Base-by-base conservation (phyloP, 2,329 filamentous ascomycete genomes). In the Dactylellina sp. region DNA sequence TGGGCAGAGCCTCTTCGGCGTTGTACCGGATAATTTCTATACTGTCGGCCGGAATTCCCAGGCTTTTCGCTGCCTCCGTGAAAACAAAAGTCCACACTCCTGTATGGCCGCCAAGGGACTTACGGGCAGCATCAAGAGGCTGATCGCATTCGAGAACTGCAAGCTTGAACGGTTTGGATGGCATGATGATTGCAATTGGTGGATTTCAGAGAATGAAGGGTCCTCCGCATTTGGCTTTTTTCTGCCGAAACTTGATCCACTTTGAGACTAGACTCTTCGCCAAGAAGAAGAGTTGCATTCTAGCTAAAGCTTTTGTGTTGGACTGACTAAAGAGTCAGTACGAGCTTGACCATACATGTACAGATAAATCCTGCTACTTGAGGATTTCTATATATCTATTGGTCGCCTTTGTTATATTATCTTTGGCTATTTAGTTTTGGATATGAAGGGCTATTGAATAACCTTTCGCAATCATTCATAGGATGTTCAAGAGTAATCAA, bases 101-200 rank as follows among this genome's bases (percentile, higher is more conserved):
- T 90, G 93, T 78, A 87, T 87, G 71, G 84, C 85, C 63, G 86
- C 83, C 42, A 89, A 49, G 60, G 1, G 40, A 12, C 16, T 53
- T 60, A n/a, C 81, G 1, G 87, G 86, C 87, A 47, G 85, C 81
- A 1, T 88, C 86, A 57, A 91, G 84, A 0, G 92, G 92, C 1
- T 87, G 91, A 82, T 97, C 94, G 83, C 91, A 90, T 84, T 97
- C 92, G 77, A 98, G 88, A 77, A 97, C 86, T 52, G 93, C 93
- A 81, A 97, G 89, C 62, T 91, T 89, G 77, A 94, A 83, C 20
- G 86, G 86, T 39, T 59, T 57, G 3, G 40, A 59, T 20, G 68
- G 9, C 68, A 65, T 65, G 18, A 12, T 65, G 32, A n/a, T 47
- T 18, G 3, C 16, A 16, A n/a, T 40, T 55, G 11, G 50, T 55